These are phyloP conservation scores for Claviceps spartinae DNA, from an alignment of 2,329 filamentous ascomycete species.

Conservation along the genomic window DNA sequence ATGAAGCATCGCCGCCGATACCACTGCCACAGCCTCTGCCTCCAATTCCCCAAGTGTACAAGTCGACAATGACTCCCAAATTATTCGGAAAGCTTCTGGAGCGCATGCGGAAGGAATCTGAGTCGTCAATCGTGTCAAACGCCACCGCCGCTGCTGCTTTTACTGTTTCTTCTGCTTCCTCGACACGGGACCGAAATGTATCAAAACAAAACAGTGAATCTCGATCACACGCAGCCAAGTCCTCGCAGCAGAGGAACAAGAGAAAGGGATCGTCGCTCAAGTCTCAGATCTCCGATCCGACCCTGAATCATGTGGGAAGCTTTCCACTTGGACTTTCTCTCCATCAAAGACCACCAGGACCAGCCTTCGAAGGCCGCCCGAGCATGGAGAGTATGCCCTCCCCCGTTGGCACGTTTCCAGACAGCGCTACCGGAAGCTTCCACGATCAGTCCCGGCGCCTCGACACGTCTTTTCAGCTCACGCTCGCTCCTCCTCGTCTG, in stretches of 20 bases:
- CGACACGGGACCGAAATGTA: not conserved
- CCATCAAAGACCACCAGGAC: not conserved
- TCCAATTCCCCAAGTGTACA: slow-evolving; percentile 18
- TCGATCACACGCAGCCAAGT: not conserved
- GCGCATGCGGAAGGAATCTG: slow-evolving; percentile 13
- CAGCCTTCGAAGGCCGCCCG: not conserved
- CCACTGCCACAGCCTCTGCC: slow-evolving; percentile 12
- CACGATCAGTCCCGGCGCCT: not conserved
- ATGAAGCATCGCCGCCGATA: slow-evolving; percentile 2
- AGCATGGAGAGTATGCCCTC: not conserved
- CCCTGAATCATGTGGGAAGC: slow-evolving; percentile 4
- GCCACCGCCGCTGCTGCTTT: not conserved
- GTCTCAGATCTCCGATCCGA: slow-evolving; percentile 13
- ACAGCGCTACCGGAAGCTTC: too few species aligned
- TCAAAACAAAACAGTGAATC: not conserved
- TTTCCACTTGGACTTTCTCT: not conserved
- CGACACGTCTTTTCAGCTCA: not conserved
- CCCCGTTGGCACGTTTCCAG: not conserved
- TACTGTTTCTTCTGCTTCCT: not conserved
- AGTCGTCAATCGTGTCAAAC: slow-evolving; percentile 1
- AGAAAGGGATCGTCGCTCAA: slow-evolving; percentile 9
- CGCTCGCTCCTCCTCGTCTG: slow-evolving; percentile 15
- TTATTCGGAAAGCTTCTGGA: slow-evolving; percentile 16
- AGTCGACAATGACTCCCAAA: slow-evolving; percentile 12
- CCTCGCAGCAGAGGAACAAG: slow-evolving; percentile 4